Percentiles rank a stretch among this genome's conserved stretches.
Evolutionary conservation across 2,329 filamentous ascomycete species (phyloP).

Genomic region (Fusarium siculi): DNA sequence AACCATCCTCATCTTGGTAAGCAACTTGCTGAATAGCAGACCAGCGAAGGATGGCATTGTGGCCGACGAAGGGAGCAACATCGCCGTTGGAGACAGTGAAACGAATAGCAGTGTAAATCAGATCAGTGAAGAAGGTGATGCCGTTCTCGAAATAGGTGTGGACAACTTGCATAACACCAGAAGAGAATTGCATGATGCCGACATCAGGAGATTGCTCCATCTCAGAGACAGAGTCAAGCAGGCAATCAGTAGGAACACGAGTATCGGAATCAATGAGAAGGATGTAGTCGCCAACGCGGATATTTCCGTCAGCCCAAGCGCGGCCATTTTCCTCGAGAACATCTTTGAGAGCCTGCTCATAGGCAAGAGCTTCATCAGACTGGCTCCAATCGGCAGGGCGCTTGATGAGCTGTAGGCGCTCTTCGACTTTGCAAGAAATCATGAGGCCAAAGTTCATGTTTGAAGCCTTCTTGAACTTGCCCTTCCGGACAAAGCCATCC

Average conservation of each 20-base stretch:
- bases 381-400: slow-evolving; percentile 73
- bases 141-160: slow-evolving; percentile 78
- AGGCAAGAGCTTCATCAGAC: slow-evolving; percentile 73
- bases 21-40: slow-evolving; percentile 78
- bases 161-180: slow-evolving; percentile 82
- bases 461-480: slow-evolving; percentile 77
- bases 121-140: slow-evolving; percentile 77
- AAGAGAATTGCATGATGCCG: slow-evolving; percentile 81
- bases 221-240: slow-evolving; percentile 82
- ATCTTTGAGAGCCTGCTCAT: slow-evolving; percentile 72
- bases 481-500: slow-evolving; percentile 69
- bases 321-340: slow-evolving; percentile 74
- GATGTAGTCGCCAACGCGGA: slow-evolving; percentile 87
- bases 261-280: slow-evolving; percentile 80
- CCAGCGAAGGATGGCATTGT: slow-evolving; percentile 82
- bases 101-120: slow-evolving; percentile 80
- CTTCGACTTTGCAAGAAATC: slow-evolving; percentile 76
- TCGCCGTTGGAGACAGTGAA: slow-evolving; percentile 83
- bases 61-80: slow-evolving; percentile 82
- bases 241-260: slow-evolving; percentile 79
- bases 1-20: slow-evolving; percentile 75
- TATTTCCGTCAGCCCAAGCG: slow-evolving; percentile 85
- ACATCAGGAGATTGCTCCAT: slow-evolving; percentile 85
- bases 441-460: slow-evolving; percentile 79
- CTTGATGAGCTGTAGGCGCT: slow-evolving; percentile 68